phyloP scores from a whole-genome alignment of 768 basidiomycete species.

The Stropharia rugosoannulata region DNA sequence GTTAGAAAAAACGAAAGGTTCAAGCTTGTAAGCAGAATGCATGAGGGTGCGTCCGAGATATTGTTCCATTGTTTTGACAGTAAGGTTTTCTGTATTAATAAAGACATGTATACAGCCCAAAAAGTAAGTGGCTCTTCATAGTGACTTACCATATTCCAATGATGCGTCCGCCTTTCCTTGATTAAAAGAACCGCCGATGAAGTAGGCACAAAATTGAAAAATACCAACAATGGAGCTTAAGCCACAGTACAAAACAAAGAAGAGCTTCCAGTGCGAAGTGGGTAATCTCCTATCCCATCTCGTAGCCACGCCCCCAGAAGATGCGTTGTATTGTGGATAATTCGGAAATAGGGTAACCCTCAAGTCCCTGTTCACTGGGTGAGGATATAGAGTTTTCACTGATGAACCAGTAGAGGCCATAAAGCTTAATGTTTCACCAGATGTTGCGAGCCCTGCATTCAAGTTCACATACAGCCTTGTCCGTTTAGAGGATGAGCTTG shows the following conservation, averaged over 20 bases:
- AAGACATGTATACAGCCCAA: background rate
- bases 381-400: background rate
- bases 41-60: constrained; percentile 14
- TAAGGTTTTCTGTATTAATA: constrained; percentile 1
- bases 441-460: background rate
- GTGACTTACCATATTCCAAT: too few species aligned
- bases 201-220: constrained; percentile 3
- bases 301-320: background rate
- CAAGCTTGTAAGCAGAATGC: constrained; percentile 6
- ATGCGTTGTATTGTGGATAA: constrained; percentile 17
- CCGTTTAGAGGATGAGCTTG: constrained; percentile 41
- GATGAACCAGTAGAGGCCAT: background rate
- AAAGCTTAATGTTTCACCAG: background rate
- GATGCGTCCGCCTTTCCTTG: background rate
- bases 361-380: constrained; percentile 17
- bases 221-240: constrained; percentile 36
- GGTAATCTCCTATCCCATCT: constrained; percentile 20
- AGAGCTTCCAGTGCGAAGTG: constrained; percentile 31
- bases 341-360: constrained; percentile 34
- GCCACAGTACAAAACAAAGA: constrained; percentile 38
- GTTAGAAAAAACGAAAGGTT: constrained; percentile 13
- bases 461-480: constrained; percentile 20
- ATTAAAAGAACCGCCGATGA: background rate
- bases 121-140: too few species aligned
- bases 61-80: constrained; percentile 5